Base-by-base conservation (phyloP, 106 monocot genomes). In the Chionographis japonica region DNA sequence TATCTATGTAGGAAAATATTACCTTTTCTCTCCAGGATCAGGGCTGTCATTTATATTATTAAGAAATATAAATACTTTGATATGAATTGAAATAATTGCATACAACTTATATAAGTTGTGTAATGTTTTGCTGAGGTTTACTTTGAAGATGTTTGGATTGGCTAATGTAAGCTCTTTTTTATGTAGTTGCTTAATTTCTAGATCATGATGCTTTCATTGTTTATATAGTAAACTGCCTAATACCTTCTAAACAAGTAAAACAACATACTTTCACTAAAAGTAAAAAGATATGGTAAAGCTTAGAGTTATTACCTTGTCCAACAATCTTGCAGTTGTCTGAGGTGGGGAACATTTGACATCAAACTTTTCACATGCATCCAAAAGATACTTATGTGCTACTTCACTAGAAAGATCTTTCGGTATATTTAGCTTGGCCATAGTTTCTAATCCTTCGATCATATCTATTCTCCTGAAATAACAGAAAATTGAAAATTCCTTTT, bases 291-390 rank as follows among this genome's bases (percentile, higher is more conserved):
- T 10, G 8, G 15, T 8, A 56, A 72, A 41, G 43, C 9, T 54
- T 50, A 1, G 17, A 51, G 40, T 8, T 66, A n/a, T 59, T 73
- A 88, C 95, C 86, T 97, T 92, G 68, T 97, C 91, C 52, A 92
- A 69, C 59, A 97, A 69, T 40, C 95, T 77, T 62, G 88, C 8
- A 16, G 92, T 88, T 64, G 92, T 92, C 57, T 88, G 92, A 54
- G 92, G 92, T 49, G 92, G 92, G 16, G 95, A 92, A 49, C 95
- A 97, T 69, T 85, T 85, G 12, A 97, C 84, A 74, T 92, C 86
- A 82, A 87, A 97, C 67, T 86, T 89, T 52, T 66, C 60, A 61
- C 95, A 97, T 54, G 92, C 92, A 75, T 87, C 78, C 58, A 87
- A 6, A 60, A 97, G 84, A 65, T 97, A 92, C 40, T 87, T 85